phyloP scores from a whole-genome alignment of 225 moss, liverwort and hornwort genomes.

The Rhytidiadelphus loreus region DNA sequence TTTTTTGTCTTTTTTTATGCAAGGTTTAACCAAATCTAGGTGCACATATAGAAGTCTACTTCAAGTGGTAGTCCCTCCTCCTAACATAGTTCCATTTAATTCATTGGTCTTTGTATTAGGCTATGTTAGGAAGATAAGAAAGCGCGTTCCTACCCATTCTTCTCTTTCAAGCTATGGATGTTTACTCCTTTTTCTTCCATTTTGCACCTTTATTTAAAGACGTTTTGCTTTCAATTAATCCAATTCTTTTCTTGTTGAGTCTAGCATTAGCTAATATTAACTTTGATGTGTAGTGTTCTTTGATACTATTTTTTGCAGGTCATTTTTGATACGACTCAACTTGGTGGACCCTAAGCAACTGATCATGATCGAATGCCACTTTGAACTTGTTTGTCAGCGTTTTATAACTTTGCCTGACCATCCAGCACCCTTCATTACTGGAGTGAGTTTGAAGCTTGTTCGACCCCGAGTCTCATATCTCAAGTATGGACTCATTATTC shows the following conservation, averaged over 20 bases:
- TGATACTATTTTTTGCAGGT: neutral
- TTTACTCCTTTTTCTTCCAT: neutral
- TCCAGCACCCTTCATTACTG: constrained; percentile 17
- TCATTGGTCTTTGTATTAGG: no score
- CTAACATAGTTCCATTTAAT: neutral
- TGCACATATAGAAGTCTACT: neutral
- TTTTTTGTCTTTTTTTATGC: neutral
- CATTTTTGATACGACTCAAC: constrained; percentile 41
- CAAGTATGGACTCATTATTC: constrained; percentile 47
- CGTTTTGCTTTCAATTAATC: neutral
- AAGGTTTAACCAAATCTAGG: fast-evolving
- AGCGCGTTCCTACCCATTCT: neutral
- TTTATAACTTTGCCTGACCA: constrained; percentile 11
- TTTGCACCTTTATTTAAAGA: neutral
- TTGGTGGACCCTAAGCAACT: constrained; percentile 34
- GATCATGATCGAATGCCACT: constrained; percentile 55
- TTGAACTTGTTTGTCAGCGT: constrained; percentile 36
- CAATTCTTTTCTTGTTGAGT: no score
- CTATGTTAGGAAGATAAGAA: neutral
- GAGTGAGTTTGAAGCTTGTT: constrained; percentile 36
- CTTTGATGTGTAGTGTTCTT: neutral
- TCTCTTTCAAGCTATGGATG: neutral
- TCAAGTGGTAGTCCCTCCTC: neutral
- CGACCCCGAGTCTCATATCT: constrained; percentile 32
- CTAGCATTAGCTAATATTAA: no score